Evolutionary conservation across 1,139 yeast species (phyloP).

Genomic region (Geotrichum restrictum): DNA sequence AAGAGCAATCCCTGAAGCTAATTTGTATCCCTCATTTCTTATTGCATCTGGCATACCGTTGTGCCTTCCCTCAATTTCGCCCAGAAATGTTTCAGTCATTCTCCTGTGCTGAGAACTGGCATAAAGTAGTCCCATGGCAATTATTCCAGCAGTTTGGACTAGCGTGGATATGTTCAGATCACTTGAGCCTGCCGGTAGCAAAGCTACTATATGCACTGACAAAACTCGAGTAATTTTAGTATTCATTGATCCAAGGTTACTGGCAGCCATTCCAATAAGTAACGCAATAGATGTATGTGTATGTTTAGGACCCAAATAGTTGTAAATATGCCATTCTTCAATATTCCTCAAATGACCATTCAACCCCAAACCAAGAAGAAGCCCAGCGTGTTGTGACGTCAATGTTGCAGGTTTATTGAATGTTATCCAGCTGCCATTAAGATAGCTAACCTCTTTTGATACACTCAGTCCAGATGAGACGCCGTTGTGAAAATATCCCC

Average conservation of each 20-base stretch:
- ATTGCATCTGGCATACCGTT: conserved; percentile 19
- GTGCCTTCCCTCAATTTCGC: conserved; percentile 28
- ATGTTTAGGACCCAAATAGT: conserved; percentile 87
- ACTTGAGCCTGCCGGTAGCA: conserved; percentile 85
- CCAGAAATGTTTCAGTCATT: conserved; percentile 74
- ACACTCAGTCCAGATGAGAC: conserved; percentile 82
- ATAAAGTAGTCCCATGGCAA: conserved; percentile 85
- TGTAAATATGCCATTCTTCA: conserved; percentile 97
- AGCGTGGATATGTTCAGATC: conserved; percentile 78
- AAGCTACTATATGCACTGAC: conserved; percentile 88
- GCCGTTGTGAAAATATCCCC: conserved; percentile 95
- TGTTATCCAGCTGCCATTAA: conserved; percentile 88
- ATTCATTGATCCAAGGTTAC: conserved; percentile 79
- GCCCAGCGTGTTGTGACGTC: conserved; percentile 89
- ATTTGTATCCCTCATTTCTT: conserved; percentile 68
- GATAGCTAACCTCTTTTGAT: conserved; percentile 62
- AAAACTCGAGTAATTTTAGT: conserved; percentile 82
- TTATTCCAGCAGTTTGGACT: conserved; percentile 87
- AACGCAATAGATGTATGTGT: conserved; percentile 81
- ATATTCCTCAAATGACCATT: conserved; percentile 80
- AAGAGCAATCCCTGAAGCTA: conserved; percentile 83
- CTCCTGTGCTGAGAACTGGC: conserved; percentile 75
- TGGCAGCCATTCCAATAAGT: conserved; percentile 88
- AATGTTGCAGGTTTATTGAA: conserved; percentile 73
- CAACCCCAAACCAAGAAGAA: conserved; percentile 83